Evolutionary conservation across 2,329 filamentous ascomycete species (phyloP).

Genomic region (Colletotrichum graminicola): DNA sequence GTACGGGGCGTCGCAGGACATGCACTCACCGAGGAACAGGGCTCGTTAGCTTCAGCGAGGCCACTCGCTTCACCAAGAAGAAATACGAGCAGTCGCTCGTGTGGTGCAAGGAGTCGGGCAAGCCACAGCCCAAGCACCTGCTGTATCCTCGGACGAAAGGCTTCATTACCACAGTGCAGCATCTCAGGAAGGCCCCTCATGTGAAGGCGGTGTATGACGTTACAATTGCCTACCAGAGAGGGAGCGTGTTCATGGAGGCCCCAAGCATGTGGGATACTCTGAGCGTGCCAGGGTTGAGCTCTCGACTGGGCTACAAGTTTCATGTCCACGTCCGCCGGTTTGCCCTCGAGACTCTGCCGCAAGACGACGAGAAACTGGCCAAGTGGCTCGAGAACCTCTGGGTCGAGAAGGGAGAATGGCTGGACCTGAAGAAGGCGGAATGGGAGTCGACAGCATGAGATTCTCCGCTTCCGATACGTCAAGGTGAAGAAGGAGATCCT

Average conservation of each 20-base stretch:
- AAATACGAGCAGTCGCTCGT: slow-evolving; percentile 64
- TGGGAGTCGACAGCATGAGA: slow-evolving; percentile 49
- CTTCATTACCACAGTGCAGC: slow-evolving; percentile 70
- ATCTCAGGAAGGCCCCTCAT: slow-evolving; percentile 63
- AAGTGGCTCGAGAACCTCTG: slow-evolving; percentile 66
- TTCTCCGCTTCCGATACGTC: not conserved
- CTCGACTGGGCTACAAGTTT: slow-evolving; percentile 58
- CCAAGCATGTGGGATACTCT: slow-evolving; percentile 67
- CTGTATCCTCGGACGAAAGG: slow-evolving; percentile 72
- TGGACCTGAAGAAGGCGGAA: slow-evolving; percentile 59
- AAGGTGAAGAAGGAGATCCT: not conserved
- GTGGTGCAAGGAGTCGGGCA: slow-evolving; percentile 65
- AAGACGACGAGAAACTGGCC: slow-evolving; percentile 61
- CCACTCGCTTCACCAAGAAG: slow-evolving; percentile 67
- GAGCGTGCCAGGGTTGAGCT: slow-evolving; percentile 55
- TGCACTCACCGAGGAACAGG: slow-evolving; percentile 53
- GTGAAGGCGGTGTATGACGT: slow-evolving; percentile 68
- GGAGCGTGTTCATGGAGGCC: slow-evolving; percentile 57
- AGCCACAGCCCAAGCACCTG: slow-evolving; percentile 66
- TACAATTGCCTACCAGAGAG: slow-evolving; percentile 65
- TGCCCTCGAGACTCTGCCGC: slow-evolving; percentile 60
- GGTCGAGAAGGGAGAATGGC: slow-evolving; percentile 65
- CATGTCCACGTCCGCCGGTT: slow-evolving; percentile 64
- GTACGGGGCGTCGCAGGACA: slow-evolving; percentile 13
- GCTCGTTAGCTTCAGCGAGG: slow-evolving; percentile 75